These are phyloP conservation scores for Meira miltonrushii DNA, from an alignment of 1,284 basidiomycete genomes.

Conservation along the genomic window DNA sequence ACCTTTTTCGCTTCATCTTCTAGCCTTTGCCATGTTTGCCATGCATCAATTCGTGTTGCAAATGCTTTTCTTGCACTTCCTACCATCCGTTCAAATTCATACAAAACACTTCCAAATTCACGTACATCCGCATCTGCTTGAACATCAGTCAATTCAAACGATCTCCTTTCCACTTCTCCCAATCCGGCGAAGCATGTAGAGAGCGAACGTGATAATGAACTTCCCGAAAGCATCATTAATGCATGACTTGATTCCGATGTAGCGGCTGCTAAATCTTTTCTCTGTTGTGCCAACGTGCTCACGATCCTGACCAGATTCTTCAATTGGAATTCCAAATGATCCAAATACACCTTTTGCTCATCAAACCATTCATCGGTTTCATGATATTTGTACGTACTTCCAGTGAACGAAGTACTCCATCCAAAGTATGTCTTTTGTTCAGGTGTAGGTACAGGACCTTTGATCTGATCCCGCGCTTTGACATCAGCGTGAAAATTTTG, in stretches of 20 bases:
- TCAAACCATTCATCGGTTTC: conserved; percentile 99
- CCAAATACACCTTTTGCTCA: conserved; percentile 75
- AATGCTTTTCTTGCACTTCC: conserved; percentile 83
- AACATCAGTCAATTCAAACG: conserved; percentile 31
- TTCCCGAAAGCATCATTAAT: conserved; percentile 47
- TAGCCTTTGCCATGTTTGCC: conserved; percentile 70
- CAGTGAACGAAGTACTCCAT: conserved; percentile 24
- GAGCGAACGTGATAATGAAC: conserved; percentile 50
- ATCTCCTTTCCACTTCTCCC: conserved; percentile 46
- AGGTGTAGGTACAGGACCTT: conserved; percentile 45
- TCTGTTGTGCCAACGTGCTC: conserved; percentile 65
- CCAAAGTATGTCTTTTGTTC: conserved; percentile 48
- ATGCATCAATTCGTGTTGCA: conserved; percentile 73
- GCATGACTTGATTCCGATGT: conserved; percentile 45
- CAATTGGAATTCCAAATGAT: conserved; percentile 81
- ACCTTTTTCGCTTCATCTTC: conserved; percentile 71
- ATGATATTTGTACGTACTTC: conserved; percentile 70
- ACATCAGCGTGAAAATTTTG: conserved; percentile 53
- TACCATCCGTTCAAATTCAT: conserved; percentile 88
- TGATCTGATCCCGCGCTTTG: conserved; percentile 63
- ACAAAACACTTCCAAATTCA: conserved; percentile 63
- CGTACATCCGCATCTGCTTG: conserved; percentile 47
- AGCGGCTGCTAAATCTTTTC: conserved; percentile 53
- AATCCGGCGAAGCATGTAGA: conserved; percentile 52
- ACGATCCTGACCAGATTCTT: conserved; percentile 79